Evolutionary conservation across 208 protist species (phyloP), one percentile per base, ranked within the genome.

Genomic region (Trypanosoma cruzi): DNA sequence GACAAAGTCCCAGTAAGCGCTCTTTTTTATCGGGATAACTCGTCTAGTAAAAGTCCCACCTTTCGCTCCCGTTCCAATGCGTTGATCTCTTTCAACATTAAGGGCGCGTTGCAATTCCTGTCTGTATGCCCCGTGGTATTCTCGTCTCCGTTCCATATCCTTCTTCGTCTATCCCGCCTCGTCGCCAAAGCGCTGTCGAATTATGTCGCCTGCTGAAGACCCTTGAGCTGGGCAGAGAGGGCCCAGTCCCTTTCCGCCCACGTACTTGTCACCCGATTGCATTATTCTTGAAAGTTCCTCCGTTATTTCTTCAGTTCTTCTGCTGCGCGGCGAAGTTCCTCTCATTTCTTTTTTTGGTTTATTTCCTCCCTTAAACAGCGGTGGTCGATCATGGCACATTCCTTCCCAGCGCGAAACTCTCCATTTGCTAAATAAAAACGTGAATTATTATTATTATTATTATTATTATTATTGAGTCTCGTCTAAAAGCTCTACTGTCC

Each of bases 401-500:
- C 61, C 40, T 80, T 64, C 56, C 85, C 84, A 28, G 50, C 53
- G 5, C 75, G 81, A 20, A 89, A 56, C 71, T 85, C 66, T 24
- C 72, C 68, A 61, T 77, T 86, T n/a, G n/a, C n/a, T 22, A 89
- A 69, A 18, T 76, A 57, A 64, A 82, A 80, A 14, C 82, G 65
- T n/a, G n/a, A n/a, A n/a, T n/a, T n/a, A n/a, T n/a, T n/a, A n/a
- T n/a, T n/a, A n/a, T n/a, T n/a, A n/a, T 34, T 86, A 78, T 4
- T 75, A 68, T 14, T 80, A 77, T 54, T 89, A 80, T 2, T 61
- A 31, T 54, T 89, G 86, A 14, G 75, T 52, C 26, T 89, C 84
- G n/a, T 86, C 71, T 36, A 73, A 48, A 28, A 81, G 55, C 6
- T 37, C 53, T 29, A 64, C 26, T 0, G 62, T 52, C 34, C 75